Evolutionary conservation across 331 rosid genomes (phyloP).

Genomic region (Malus hybrid): DNA sequence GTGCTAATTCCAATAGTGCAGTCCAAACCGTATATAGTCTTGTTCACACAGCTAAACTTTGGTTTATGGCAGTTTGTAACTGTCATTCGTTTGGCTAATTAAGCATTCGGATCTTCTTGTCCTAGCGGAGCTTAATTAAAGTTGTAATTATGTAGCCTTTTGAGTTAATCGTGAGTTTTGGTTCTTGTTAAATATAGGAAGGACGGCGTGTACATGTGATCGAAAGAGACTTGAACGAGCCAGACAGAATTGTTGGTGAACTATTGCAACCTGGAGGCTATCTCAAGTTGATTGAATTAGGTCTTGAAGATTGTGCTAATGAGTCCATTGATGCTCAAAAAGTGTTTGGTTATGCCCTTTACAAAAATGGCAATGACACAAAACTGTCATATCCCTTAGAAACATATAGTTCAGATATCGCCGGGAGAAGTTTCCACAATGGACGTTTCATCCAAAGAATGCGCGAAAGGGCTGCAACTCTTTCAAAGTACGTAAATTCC

Average conservation of each 20-base stretch:
- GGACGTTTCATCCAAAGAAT: conserved; percentile 37
- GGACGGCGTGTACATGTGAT: conserved; percentile 24
- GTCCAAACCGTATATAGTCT: no score
- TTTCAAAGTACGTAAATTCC: conserved; percentile 40
- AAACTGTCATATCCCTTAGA: conserved; percentile 57
- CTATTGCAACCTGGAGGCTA: conserved; percentile 47
- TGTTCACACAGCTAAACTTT: neutral
- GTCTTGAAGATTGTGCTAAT: no score
- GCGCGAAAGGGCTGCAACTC: conserved; percentile 54
- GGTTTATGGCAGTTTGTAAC: neutral
- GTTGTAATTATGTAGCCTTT: neutral
- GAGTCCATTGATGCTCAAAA: no score
- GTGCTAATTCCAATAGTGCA: no score
- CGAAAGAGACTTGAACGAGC: no score
- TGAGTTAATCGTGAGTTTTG: neutral
- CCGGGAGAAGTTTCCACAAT: conserved; percentile 49
- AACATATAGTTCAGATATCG: conserved; percentile 31
- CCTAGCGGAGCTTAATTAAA: neutral
- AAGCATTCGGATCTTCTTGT: neutral
- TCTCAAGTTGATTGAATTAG: no score
- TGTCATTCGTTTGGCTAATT: no score
- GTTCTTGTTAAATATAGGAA: conserved; percentile 34
- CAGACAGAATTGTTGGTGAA: conserved; percentile 48
- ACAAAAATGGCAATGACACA: conserved; percentile 8
- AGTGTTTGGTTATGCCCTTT: neutral